Conservation (phyloP, 2,329 filamentous ascomycete genomes). For the Calcarisporium arbuscula region DNA sequence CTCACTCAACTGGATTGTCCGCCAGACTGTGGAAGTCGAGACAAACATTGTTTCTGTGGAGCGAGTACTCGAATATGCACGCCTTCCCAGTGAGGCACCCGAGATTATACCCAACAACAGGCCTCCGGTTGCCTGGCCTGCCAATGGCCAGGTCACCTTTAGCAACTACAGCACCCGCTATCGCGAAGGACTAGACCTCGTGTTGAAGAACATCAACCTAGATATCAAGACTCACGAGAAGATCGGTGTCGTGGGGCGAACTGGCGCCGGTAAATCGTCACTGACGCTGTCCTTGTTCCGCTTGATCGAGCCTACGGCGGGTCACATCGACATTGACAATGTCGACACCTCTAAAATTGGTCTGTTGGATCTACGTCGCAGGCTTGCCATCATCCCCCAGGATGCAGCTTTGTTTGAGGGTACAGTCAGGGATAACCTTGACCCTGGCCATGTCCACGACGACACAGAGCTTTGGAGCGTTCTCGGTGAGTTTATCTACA, state of each 20-base stretch:
- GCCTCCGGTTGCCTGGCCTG: constrained; percentile 86
- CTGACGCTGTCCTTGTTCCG: constrained; percentile 89
- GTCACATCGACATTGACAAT: constrained; percentile 81
- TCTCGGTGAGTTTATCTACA: constrained; percentile 72
- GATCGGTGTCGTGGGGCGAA: constrained; percentile 94
- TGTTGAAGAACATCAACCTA: constrained; percentile 86
- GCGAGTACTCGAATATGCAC: constrained; percentile 91
- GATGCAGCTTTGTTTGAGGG: constrained; percentile 95
- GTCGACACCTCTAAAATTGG: constrained; percentile 89
- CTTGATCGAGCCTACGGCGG: constrained; percentile 81
- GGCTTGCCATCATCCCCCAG: constrained; percentile 94
- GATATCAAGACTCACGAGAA: constrained; percentile 96
- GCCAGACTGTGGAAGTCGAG: constrained; percentile 98
- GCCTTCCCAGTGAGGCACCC: constrained; percentile 84
- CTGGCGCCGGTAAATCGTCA: constrained; percentile 92
- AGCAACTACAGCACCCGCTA: constrained; percentile 93
- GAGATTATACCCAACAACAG: constrained; percentile 86
- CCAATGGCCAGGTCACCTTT: constrained; percentile 81
- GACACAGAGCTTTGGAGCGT: constrained; percentile 97
- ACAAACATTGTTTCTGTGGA: constrained; percentile 99
- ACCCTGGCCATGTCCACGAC: constrained; percentile 90
- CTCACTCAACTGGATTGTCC: constrained; percentile 97
- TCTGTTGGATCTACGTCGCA: constrained; percentile 77
- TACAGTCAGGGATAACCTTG: constrained; percentile 87
- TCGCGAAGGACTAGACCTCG: constrained; percentile 79